Percentiles rank a stretch among this genome's conserved stretches.
Evolutionary conservation across 1,284 basidiomycete species (phyloP).

Genomic region (Ustilago curta): DNA sequence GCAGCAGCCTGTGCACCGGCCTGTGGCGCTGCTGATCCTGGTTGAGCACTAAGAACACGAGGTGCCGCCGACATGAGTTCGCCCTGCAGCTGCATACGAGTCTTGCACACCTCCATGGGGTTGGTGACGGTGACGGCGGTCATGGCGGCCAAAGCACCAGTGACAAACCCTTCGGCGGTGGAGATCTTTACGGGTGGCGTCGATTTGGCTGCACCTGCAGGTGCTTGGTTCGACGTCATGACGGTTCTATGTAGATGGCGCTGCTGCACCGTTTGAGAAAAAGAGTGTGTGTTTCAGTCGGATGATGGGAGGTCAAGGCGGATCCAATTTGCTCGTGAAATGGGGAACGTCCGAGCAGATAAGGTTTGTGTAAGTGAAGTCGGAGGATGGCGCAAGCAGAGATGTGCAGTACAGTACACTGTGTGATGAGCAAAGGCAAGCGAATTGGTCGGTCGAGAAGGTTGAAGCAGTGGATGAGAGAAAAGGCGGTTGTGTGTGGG

Average conservation of each 20-base stretch:
- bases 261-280: not conserved
- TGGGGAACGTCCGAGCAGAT: not conserved
- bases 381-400: constrained; percentile 1
- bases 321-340: not conserved
- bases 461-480: not conserved
- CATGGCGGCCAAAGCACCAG: constrained; percentile 61
- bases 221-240: constrained; percentile 23
- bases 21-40: constrained; percentile 40
- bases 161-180: constrained; percentile 53
- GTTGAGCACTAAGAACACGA: constrained; percentile 38
- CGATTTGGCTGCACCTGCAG: constrained; percentile 17
- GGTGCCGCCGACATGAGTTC: constrained; percentile 57
- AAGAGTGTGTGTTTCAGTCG: too few relatives aligned
- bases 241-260: not conserved
- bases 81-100: constrained; percentile 66
- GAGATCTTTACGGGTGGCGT: constrained; percentile 50
- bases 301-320: not conserved
- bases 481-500: not conserved
- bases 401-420: not conserved
- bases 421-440: not conserved
- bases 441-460: not conserved
- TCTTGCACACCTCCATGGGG: constrained; percentile 65
- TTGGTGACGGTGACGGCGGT: constrained; percentile 61
- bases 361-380: not conserved
- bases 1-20: constrained; percentile 35